These are phyloP conservation scores for Symbiodinium pilosum DNA, from an alignment of 73 alveolate genomes.

Conservation along the genomic window DNA sequence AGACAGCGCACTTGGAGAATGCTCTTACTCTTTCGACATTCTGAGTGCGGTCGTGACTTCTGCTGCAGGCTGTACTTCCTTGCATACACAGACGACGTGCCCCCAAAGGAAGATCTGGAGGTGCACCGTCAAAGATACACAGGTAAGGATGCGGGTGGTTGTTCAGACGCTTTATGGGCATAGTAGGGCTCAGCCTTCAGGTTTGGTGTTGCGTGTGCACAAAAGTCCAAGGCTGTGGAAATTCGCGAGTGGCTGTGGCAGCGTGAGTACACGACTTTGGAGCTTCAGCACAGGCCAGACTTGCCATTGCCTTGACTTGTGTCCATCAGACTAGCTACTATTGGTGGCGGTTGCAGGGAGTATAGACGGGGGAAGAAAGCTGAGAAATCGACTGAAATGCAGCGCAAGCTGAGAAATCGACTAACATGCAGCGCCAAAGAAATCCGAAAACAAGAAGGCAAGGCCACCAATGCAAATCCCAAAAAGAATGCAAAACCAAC, in stretches of 20 bases:
- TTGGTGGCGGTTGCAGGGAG: too few species aligned
- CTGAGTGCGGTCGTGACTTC: background rate
- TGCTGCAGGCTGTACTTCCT: conserved; percentile 27
- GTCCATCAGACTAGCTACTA: too few species aligned
- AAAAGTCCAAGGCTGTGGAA: conserved; percentile 62
- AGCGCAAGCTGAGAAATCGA: too few species aligned
- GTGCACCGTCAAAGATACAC: background rate
- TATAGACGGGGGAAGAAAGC: too few species aligned
- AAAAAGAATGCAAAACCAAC: too few species aligned
- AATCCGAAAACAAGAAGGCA: too few species aligned
- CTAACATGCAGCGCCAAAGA: too few species aligned
- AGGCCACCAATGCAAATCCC: too few species aligned
- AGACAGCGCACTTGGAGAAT: background rate
- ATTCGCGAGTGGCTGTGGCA: conserved; percentile 79
- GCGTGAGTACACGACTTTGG: conserved; percentile 53
- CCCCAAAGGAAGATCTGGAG: conserved; percentile 11
- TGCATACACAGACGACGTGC: conserved; percentile 40
- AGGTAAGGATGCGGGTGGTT: background rate
- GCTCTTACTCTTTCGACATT: background rate
- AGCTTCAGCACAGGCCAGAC: conserved; percentile 61
- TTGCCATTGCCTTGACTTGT: too few species aligned
- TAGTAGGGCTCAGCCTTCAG: background rate
- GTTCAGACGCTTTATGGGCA: background rate
- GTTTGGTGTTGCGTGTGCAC: background rate
- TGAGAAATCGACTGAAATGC: too few species aligned